Evolutionary conservation across 1,139 yeast genomes (phyloP), one percentile per base, ranked within the genome.

Genomic region (Zygotorulaspora mrakii): DNA sequence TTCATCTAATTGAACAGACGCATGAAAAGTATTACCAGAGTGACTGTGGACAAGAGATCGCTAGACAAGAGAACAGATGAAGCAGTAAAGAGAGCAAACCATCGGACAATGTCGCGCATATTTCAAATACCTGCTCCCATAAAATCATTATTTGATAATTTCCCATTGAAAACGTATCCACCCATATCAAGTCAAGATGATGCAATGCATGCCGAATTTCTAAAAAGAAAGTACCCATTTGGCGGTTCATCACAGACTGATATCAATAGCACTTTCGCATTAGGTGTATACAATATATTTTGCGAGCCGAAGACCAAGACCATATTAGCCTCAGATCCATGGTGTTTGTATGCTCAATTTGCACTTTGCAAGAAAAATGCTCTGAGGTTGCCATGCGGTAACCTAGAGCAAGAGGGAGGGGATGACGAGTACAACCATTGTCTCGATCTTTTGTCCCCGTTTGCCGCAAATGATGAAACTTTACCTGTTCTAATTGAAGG

Each of bases 401-500:
- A 14, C 21, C 31, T 17, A 4, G 11, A 12, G 13, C 30, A 33
- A 9, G 29, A 27, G 12, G 22, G 16, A 5, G 35, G 24, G 16
- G 31, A 31, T 17, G 35, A 27, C 11, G 33, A 29, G 13, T 26
- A 37, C n/a, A 35, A 30, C n/a, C 50, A 46, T 16, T 40, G 42
- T 6, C 33, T 52, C 35, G 44, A 39, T 5, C 32, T 47, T 8
- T 16, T 52, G 5, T 52, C 57, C 7, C 48, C 43, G 3, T 28
- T 39, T n/a, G 48, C 55, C 1, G 41, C 52, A 4, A 33, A 24
- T 11, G 35, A 37, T 17, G 43, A 39, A 11, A 23, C 37, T 1
- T 38, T 53, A 17, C 57, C 57, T 4, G 38, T 52, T 5, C 41
- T 53, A 18, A 33, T 52, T 2, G 56, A 53, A 40, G 53, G 52